Conservation (phyloP, 2,329 filamentous ascomycete genomes). For the Herpotrichia juniperi region DNA sequence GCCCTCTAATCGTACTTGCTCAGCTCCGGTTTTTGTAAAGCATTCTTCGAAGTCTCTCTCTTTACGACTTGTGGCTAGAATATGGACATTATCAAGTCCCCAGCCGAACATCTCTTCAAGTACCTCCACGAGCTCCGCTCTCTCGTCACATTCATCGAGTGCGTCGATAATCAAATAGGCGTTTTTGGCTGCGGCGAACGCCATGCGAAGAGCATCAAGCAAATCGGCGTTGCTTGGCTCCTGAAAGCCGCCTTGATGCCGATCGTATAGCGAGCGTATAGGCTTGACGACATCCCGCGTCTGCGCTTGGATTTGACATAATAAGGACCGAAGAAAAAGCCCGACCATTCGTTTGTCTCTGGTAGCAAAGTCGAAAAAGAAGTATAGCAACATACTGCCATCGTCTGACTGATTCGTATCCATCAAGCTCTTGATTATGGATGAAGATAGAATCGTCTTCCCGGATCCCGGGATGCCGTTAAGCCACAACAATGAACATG, state of each 20-base stretch:
- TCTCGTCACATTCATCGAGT: conserved; percentile 11
- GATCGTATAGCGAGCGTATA: conserved; percentile 1
- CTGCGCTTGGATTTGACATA: conserved; percentile 6
- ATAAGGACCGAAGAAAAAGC: conserved; percentile 6
- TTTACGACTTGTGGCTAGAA: conserved; percentile 7
- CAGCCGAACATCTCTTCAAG: conserved; percentile 1
- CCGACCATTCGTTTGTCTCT: background rate
- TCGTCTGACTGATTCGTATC: background rate
- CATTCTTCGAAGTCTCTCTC: conserved; percentile 10
- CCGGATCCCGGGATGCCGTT: conserved; percentile 12
- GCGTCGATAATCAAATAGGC: conserved; percentile 12
- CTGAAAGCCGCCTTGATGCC: conserved; percentile 1
- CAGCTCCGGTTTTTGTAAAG: background rate
- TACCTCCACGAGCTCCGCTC: background rate
- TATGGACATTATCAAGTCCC: conserved; percentile 1
- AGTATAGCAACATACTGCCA: conserved; percentile 1
- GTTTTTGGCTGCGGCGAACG: background rate
- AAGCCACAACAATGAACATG: conserved; percentile 9
- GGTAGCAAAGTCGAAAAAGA: conserved; percentile 14
- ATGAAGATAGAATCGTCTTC: conserved; percentile 11
- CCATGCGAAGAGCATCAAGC: background rate
- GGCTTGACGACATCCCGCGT: background rate
- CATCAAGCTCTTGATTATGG: conserved; percentile 6
- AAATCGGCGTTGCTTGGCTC: background rate
- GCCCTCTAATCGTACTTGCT: background rate